Evolutionary conservation across 352 stramenopile species (phyloP).

Genomic region (Pythium aquatile): DNA sequence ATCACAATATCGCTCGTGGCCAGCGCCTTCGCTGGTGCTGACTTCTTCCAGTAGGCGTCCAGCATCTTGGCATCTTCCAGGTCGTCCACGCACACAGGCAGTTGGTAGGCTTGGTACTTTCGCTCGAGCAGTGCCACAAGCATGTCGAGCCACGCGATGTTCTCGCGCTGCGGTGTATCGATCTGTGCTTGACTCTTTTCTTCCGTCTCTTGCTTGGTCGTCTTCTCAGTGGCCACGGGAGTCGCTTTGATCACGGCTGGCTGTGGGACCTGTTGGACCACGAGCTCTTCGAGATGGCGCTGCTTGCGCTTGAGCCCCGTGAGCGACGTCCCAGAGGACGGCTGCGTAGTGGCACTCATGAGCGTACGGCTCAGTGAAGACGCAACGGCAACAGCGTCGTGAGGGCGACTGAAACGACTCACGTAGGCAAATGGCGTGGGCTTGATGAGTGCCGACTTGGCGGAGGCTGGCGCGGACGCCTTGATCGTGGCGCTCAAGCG

Average conservation of each 20-base stretch:
- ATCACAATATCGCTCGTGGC: neutral
- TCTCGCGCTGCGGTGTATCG: slow-evolving; percentile 34
- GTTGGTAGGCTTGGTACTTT: slow-evolving; percentile 42
- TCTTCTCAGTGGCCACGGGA: neutral
- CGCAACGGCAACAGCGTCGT: neutral
- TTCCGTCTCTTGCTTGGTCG: neutral
- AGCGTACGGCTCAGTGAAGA: neutral
- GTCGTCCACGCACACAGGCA: slow-evolving; percentile 41
- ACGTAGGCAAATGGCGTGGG: slow-evolving; percentile 19
- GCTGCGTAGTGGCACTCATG: neutral
- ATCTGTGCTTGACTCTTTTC: neutral
- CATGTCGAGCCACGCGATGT: slow-evolving; percentile 86
- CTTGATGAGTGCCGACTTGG: neutral
- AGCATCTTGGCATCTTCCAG: slow-evolving; percentile 45
- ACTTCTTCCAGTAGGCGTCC: slow-evolving; percentile 20
- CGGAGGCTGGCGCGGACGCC: neutral
- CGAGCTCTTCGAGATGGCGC: neutral
- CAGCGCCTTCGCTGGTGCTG: neutral
- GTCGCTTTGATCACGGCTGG: neutral
- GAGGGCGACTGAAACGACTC: slow-evolving; percentile 14
- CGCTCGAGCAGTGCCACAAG: slow-evolving; percentile 67
- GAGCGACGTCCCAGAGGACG: neutral
- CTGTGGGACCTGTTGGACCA: neutral
- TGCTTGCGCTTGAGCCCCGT: slow-evolving; percentile 30
- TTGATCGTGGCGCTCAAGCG: neutral